Evolutionary conservation across 441 rosid species (phyloP).

Genomic region (Arabidopsis hybrid): DNA sequence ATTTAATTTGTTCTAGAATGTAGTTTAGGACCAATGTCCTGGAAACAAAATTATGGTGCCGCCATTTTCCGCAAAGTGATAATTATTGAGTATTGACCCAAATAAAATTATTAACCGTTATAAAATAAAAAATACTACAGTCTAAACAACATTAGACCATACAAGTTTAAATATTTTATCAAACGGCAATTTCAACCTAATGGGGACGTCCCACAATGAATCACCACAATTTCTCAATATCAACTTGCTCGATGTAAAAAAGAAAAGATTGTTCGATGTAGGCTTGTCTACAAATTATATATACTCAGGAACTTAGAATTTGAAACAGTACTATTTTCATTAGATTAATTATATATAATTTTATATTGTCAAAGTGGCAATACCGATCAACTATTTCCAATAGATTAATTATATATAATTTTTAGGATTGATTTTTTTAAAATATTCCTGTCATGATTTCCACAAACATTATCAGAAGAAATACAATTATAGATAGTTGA

Average conservation of each 20-base stretch:
- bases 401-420: too few relatives aligned
- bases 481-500: too few relatives aligned
- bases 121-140: background rate
- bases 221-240: background rate
- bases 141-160: background rate
- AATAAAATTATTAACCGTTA: background rate
- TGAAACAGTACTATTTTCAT: too few relatives aligned
- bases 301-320: too few relatives aligned
- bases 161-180: background rate
- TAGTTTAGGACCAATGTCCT: background rate
- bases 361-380: background rate
- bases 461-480: too few relatives aligned
- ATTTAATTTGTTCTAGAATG: background rate
- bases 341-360: too few relatives aligned
- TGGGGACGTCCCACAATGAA: background rate
- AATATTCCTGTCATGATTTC: too few relatives aligned
- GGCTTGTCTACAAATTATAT: too few relatives aligned
- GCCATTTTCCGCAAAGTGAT: background rate
- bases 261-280: too few relatives aligned
- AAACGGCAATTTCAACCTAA: too few relatives aligned
- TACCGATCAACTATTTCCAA: background rate
- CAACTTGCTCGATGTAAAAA: too few relatives aligned
- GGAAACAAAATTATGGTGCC: constrained; percentile 5
- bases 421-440: too few relatives aligned
- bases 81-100: background rate